These are phyloP conservation scores for Houttuynia cordata DNA, from an alignment of 164 flowering plant species.

Conservation along the genomic window DNA sequence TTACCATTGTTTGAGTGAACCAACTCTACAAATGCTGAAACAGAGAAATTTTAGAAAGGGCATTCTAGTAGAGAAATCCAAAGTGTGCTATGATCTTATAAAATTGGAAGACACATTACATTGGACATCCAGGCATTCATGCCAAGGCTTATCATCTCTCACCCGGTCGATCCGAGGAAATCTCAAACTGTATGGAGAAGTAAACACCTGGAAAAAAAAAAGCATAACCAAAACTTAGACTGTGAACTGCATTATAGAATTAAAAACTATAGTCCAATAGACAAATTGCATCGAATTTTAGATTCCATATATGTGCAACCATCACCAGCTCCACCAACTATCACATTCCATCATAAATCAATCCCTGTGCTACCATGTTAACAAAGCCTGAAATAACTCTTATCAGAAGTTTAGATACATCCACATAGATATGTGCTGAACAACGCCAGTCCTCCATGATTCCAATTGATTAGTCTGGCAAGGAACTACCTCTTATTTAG, in stretches of 20 bases:
- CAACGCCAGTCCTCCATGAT: no score
- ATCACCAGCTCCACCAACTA: no score
- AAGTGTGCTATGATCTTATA: no score
- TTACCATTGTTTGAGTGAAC: conserved; percentile 88
- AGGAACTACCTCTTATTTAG: no score
- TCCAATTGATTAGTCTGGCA: no score
- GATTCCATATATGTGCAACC: no score
- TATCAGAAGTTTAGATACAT: no score
- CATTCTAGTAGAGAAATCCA: not conserved
- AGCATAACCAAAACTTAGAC: not conserved
- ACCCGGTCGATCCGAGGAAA: conserved; percentile 92
- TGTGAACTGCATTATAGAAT: not conserved
- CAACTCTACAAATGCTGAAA: conserved; percentile 69
- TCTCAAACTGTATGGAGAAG: conserved; percentile 91
- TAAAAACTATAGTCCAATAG: not conserved
- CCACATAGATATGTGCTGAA: no score
- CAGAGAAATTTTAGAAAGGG: not conserved
- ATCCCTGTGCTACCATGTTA: no score
- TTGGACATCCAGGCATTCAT: conserved; percentile 95
- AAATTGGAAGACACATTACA: conserved; percentile 31
- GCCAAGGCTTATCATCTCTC: conserved; percentile 97
- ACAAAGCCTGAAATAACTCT: no score
- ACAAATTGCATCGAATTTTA: no score
- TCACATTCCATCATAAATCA: no score
- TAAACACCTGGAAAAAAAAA: conserved; percentile 56